A percentile compares a stretch with the other conserved stretches of the same genome.
These are phyloP conservation scores for Prunus mira DNA, from an alignment of 306 rosid species.

Conservation along the genomic window DNA sequence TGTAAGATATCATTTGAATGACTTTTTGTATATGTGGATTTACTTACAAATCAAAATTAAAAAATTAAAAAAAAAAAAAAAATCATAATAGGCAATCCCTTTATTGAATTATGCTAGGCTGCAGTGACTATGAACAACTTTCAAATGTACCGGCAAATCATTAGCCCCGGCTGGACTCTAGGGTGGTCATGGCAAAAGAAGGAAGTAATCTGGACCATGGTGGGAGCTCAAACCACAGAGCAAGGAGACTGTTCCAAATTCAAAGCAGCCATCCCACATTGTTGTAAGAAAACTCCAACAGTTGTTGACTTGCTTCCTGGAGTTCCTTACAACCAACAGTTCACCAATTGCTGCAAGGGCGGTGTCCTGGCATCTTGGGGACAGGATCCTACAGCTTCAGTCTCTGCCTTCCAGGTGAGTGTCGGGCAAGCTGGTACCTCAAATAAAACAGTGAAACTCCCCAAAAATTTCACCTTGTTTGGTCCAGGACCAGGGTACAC, in stretches of 20 bases:
- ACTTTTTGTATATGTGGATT: neutral
- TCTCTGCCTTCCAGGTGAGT: conserved; percentile 74
- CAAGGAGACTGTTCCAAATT: conserved; percentile 83
- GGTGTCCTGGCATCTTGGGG: conserved; percentile 79
- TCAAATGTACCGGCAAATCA: conserved; percentile 62
- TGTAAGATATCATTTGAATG: conserved; percentile 1
- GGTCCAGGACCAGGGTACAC: conserved; percentile 81
- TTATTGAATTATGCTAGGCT: conserved; percentile 44
- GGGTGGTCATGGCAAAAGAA: conserved; percentile 85
- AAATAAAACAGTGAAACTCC: conserved; percentile 73
- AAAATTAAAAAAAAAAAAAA: no score
- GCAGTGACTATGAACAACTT: conserved; percentile 72
- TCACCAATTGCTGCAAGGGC: conserved; percentile 60
- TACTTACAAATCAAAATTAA: neutral
- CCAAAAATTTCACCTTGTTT: conserved; percentile 59
- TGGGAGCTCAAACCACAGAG: conserved; percentile 77
- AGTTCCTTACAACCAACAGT: conserved; percentile 74
- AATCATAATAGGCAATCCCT: neutral
- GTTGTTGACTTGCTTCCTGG: conserved; percentile 79
- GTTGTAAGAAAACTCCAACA: conserved; percentile 65
- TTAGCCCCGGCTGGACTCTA: conserved; percentile 68
- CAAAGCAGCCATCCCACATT: conserved; percentile 61
- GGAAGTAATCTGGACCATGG: conserved; percentile 65
- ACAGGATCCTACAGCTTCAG: conserved; percentile 57
- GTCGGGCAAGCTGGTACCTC: conserved; percentile 74